A percentile compares a stretch with the other conserved stretches of the same genome.
Conservation (phyloP, 306 rosid species). For the Pyrus pyrifolia region DNA sequence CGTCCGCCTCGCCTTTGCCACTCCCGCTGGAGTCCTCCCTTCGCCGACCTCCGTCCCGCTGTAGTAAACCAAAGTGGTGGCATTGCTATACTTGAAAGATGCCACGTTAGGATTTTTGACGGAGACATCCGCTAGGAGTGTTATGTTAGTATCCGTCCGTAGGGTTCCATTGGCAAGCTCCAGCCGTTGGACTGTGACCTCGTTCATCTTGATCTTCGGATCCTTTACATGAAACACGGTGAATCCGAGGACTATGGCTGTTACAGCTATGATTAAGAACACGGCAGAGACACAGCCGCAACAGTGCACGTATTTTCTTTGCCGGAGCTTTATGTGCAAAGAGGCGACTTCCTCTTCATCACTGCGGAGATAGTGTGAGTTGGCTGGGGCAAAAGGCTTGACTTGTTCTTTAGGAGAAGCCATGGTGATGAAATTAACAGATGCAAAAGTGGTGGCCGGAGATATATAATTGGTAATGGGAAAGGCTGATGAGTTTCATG, state of each 20-base stretch:
- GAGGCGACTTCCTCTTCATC: slow-evolving; percentile 5
- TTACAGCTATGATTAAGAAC: slow-evolving; percentile 29
- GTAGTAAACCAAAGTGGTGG: slow-evolving; percentile 20
- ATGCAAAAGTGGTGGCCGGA: neutral
- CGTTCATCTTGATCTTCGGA: slow-evolving; percentile 21
- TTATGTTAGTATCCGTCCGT: neutral
- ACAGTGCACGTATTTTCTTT: slow-evolving; percentile 20
- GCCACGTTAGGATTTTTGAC: slow-evolving; percentile 43
- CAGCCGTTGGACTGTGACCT: neutral
- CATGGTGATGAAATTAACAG: neutral
- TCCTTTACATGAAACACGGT: slow-evolving; percentile 36
- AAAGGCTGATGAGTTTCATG: neutral
- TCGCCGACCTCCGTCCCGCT: slow-evolving; percentile 17
- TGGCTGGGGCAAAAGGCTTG: slow-evolving; percentile 29
- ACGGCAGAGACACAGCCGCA: slow-evolving; percentile 38
- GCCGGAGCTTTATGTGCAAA: neutral
- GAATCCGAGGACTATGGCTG: slow-evolving; percentile 30
- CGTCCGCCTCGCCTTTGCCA: slow-evolving; percentile 30
- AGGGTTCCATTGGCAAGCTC: neutral
- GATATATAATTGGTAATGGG: neutral
- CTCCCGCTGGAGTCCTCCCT: slow-evolving; percentile 25
- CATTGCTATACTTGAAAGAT: slow-evolving; percentile 21
- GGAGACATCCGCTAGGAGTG: slow-evolving; percentile 23
- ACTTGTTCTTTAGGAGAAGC: slow-evolving; percentile 18
- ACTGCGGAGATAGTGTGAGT: neutral